Evolutionary conservation across 2,329 filamentous ascomycete species (phyloP), one percentile per base, ranked within the genome.

Genomic region (Xylariaceae sp.): DNA sequence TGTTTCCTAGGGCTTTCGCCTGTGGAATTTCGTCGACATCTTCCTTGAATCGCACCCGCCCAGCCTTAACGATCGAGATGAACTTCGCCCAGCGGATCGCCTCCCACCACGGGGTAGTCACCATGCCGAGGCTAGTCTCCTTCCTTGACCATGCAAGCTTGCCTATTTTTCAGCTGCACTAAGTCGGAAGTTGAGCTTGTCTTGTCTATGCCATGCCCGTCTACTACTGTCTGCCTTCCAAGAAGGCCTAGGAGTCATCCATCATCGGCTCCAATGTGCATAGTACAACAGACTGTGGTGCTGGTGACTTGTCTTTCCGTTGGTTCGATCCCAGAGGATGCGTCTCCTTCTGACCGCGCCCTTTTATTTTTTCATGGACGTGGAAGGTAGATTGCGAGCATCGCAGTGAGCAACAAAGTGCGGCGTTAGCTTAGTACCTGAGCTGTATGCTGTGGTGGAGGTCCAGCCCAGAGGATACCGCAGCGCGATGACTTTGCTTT

Each of bases 1-100:
- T 95, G 94, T 99, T 92, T 89, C 92, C 85, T 88, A 82, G 88
- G 87, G 87, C 84, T 78, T 73, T 76, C 73, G 77, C 81, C 85
- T 80, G 83, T 82, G 85, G 86, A 85, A 82, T 87, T 86, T 82
- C 78, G 82, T 88, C 85, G 86, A 83, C 84, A 80, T 78, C 73
- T 79, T 74, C 71, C 68, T 70, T 70, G 64, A 69, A 71, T 67
- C 69, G 66, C 67, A 65, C 67, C 68, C 70, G 66, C 67, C 65
- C 70, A 69, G 62, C 60, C 61, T 67, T 61, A 59, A 65, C 69
- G 68, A 68, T 67, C 68, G 66, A 66, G 65, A 67, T 70, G 64
- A 66, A 65, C 61, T 64, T 64, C 56, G 60, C 56, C 57, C 56
- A 66, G 62, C 58, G 67, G 65, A 62, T 64, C 59, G 57, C 64